Base-by-base conservation (phyloP, 805 yeast species). In the Cyberlindnera mycetangii region DNA sequence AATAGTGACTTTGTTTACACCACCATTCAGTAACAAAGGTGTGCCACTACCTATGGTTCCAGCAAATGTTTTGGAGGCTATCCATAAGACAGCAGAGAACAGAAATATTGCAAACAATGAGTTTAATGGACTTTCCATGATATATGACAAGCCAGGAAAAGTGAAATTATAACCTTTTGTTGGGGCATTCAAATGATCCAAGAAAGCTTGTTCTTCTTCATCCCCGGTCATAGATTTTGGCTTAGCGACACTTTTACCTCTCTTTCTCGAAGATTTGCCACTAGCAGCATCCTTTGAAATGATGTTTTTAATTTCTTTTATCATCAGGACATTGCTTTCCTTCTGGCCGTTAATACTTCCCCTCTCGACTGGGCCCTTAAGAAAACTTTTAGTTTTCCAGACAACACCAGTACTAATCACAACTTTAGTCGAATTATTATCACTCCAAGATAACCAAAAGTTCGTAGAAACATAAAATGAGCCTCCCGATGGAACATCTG, bases 401-500 rank as follows among this genome's bases (percentile, higher is more conserved):
- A 77, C 74, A 42, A 85, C 75, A 39, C 66, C 72, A 1, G 85
- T 83, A 4, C 78, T 68, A 15, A 83, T 76, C 27, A 69, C 69
- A 16, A 86, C 42, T 19, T 63, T 67, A 1, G 92, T 82, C 2
- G 64, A 40, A 57, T 82, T 81, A 10, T 69, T 70, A 1, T 73
- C 80, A 12, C 64, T 69, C 95, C 95, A 86, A n/a, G 76, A 71
- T 7, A 85, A 54, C 56, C 70, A 78, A 18, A 79, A 70, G 31
- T 74, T 71, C 1, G 90, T 81, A 35, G 73, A 69, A 2, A 85
- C 85, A 32, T 74, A 71, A 54, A 86, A 86, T 1, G 81, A 72
- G 49, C 72, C 74, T 10, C 95, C 95, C 55, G 90, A 85, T 1
- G 99, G 99, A 8, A 93, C 98, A 61, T 89, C 95, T 0, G 99